Base-by-base conservation (phyloP, 495 filamentous ascomycete genomes). In the Friedmanniomyces simplex region DNA sequence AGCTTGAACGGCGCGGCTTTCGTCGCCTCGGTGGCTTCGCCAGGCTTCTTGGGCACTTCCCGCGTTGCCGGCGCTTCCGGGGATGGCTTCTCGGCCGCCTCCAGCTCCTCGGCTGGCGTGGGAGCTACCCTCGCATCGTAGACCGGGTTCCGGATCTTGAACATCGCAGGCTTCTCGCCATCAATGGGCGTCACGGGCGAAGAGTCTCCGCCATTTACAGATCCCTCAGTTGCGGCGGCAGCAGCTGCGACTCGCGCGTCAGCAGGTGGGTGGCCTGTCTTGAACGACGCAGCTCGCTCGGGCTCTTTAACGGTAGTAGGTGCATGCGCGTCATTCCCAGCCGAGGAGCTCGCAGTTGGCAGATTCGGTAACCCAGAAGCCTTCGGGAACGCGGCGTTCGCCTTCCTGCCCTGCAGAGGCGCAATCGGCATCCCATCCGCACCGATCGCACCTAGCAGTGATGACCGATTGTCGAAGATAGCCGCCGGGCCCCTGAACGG, bases 401-500 rank as follows among this genome's bases (percentile, higher is more conserved):
- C 14, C 22, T 24, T 32, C 37, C 32, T 34, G n/a, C 14, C 50
- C 14, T 11, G 50, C 53, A 53, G 10, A 3, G 55, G 60, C 11
- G 55, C 30, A 12, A 50, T 55, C 5, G 60, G 60, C 60, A 63
- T 63, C 11, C 60, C 60, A 39, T 63, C 60, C 20, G 60, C 60
- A 6, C 60, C 60, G 21, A 63, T 43, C 32, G 49, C 43, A 14
- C 60, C 60, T 2, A 63, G 52, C 25, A 63, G 42, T 14, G 60
- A 63, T 18, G 50, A 53, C 20, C 60, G 1, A 20, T 52, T 28
- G 26, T 55, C 45, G 42, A 63, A 63, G 24, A 59, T 37, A 10
- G 55, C 26, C 11, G 53, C 26, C 12, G 11, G 36, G 1, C 34
- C 24, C 21, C 14, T 39, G 45, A 57, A 50, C 11, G 46, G 11